Conservation (phyloP, 2,329 filamentous ascomycete genomes). For the Apiospora sp. region DNA sequence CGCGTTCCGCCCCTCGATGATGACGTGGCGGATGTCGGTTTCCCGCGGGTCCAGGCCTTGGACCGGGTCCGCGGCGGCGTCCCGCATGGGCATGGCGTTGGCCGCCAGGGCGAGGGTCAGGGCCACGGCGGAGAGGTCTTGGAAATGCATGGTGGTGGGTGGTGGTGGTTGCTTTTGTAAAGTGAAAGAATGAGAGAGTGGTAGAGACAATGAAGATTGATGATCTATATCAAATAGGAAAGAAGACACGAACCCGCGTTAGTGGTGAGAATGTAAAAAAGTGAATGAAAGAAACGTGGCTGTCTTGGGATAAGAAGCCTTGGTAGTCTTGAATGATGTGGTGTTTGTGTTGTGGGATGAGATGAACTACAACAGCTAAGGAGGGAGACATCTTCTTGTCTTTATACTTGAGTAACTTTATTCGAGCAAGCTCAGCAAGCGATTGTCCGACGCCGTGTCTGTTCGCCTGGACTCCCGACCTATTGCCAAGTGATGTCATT, state of each 20-base stretch:
- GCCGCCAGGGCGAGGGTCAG: background rate
- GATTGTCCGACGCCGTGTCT: background rate
- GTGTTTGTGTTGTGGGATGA: slow-evolving; percentile 6
- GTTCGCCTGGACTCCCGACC: background rate
- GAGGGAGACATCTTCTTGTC: background rate
- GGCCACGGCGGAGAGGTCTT: background rate
- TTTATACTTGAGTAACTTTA: background rate
- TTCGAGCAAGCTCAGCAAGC: too few species aligned
- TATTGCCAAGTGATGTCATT: slow-evolving; percentile 15
- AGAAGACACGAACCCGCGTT: slow-evolving; percentile 1
- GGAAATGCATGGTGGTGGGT: slow-evolving; percentile 11
- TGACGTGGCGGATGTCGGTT: background rate
- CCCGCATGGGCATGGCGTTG: slow-evolving; percentile 4
- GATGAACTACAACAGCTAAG: background rate
- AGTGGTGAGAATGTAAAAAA: background rate
- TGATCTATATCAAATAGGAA: background rate
- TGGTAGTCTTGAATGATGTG: background rate
- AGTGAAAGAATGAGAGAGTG: background rate
- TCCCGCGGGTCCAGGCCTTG: background rate
- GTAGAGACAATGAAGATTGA: background rate
- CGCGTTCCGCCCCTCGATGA: background rate
- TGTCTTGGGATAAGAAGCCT: background rate
- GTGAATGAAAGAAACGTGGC: background rate
- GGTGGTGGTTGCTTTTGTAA: background rate
- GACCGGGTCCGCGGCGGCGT: background rate